Conservation (phyloP, 805 yeast genomes). For the Hemisphaericaspora nanyangensis region DNA sequence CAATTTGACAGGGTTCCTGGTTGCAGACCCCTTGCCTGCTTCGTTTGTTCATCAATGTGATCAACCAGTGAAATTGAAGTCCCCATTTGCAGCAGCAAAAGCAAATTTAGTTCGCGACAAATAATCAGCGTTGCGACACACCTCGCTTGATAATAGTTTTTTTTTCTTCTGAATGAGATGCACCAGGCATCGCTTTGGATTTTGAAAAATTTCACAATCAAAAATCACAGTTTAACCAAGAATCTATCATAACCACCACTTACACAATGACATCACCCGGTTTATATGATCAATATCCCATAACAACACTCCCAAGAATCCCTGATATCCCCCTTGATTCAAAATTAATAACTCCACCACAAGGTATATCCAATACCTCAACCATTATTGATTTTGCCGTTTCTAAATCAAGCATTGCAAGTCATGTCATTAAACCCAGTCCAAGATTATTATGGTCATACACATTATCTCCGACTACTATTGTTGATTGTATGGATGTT, state of each 20-base stretch:
- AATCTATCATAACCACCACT: not conserved
- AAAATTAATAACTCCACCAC: slow-evolving; percentile 21
- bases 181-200: slow-evolving; percentile 2
- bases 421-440: slow-evolving; percentile 50
- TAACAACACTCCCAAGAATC: slow-evolving; percentile 30
- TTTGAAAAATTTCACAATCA: not conserved
- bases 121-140: not conserved
- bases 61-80: too few species aligned
- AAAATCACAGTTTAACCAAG: not conserved
- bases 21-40: too few species aligned
- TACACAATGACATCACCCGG: slow-evolving; percentile 11
- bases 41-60: too few species aligned
- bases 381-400: slow-evolving; percentile 47
- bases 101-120: not conserved
- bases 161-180: slow-evolving; percentile 1
- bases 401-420: slow-evolving; percentile 50
- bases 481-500: slow-evolving; percentile 40
- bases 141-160: not conserved
- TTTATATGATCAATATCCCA: slow-evolving; percentile 28
- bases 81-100: too few species aligned
- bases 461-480: slow-evolving; percentile 46
- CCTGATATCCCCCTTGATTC: slow-evolving; percentile 22
- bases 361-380: slow-evolving; percentile 17
- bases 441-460: slow-evolving; percentile 57
- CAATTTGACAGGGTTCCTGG: too few species aligned